phyloP scores from a whole-genome alignment of 2,329 filamentous ascomycete genomes.

The Fusarium xylarioides region DNA sequence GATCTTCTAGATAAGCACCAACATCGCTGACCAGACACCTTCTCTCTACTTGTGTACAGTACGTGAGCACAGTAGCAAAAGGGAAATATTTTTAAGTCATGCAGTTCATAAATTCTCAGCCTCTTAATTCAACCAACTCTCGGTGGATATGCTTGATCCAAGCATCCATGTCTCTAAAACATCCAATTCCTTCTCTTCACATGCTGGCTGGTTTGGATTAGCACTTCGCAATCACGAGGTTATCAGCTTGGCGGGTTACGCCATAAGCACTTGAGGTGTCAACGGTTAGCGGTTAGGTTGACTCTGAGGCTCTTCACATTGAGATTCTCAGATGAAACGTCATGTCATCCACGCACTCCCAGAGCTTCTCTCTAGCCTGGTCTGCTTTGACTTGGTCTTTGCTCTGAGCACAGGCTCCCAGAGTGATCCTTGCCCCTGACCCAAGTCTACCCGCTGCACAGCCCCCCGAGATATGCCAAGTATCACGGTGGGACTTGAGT shows the following conservation, averaged over 20 bases:
- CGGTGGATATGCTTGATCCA: not conserved
- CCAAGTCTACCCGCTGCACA: conserved; percentile 43
- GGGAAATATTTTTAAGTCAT: not conserved
- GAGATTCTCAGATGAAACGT: conserved; percentile 22
- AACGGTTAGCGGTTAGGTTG: not conserved
- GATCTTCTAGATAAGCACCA: conserved; percentile 33
- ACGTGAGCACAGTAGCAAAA: conserved; percentile 5
- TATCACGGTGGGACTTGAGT: conserved; percentile 35
- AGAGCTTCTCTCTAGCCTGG: conserved; percentile 17
- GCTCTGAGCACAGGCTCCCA: conserved; percentile 29
- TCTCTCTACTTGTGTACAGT: not conserved
- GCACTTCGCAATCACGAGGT: not conserved
- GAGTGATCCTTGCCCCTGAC: conserved; percentile 33
- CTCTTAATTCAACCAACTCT: not conserved
- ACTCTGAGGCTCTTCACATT: conserved; percentile 17
- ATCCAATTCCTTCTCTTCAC: not conserved
- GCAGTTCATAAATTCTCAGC: conserved; percentile 9
- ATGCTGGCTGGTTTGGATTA: not conserved
- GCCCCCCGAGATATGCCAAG: conserved; percentile 43
- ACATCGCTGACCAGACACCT: not conserved
- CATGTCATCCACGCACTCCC: conserved; percentile 32
- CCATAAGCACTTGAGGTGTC: conserved; percentile 25
- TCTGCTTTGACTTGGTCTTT: conserved; percentile 17
- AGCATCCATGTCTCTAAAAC: not conserved
- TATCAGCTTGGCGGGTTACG: conserved; percentile 9